Percentiles rank a stretch among this genome's conserved stretches.
Conservation (phyloP, 495 filamentous ascomycete species). For the Podospora comata region DNA sequence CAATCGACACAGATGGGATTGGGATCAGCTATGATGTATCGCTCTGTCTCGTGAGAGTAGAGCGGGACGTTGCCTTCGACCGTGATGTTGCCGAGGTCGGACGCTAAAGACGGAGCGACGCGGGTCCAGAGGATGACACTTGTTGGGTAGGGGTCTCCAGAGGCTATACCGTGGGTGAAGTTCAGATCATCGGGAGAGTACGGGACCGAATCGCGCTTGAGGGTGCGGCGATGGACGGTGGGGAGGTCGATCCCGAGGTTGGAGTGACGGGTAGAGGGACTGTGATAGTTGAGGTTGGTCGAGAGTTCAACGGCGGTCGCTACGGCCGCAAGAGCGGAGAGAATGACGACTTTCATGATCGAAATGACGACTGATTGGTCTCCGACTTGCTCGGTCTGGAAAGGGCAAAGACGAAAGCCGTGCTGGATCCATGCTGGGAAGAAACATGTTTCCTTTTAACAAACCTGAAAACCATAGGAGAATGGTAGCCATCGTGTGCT, state of each 20-base stretch:
- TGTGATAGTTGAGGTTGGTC: slow-evolving; percentile 57
- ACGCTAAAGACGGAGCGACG: slow-evolving; percentile 48
- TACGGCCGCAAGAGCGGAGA: neutral
- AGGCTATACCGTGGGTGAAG: slow-evolving; percentile 46
- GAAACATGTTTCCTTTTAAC: neutral
- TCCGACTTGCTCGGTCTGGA: neutral
- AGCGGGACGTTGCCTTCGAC: slow-evolving; percentile 53
- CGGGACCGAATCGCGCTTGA: slow-evolving; percentile 55
- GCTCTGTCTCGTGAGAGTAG: slow-evolving; percentile 54
- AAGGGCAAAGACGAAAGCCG: neutral
- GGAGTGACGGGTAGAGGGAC: slow-evolving; percentile 50
- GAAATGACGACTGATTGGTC: neutral
- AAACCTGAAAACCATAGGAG: too few relatives aligned
- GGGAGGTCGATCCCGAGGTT: slow-evolving; percentile 54
- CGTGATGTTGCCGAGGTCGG: slow-evolving; percentile 53
- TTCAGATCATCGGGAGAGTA: slow-evolving; percentile 41
- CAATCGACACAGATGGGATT: slow-evolving; percentile 59
- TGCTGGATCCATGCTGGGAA: neutral
- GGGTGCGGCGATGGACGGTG: slow-evolving; percentile 36
- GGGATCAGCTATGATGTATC: slow-evolving; percentile 49
- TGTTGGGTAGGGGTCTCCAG: slow-evolving; percentile 59
- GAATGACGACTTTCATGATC: neutral
- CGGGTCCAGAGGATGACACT: slow-evolving; percentile 67
- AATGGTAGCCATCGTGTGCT: neutral
- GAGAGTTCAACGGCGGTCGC: neutral